Base-by-base conservation (phyloP, 345 rosid species). In the Euclidium syriacum region DNA sequence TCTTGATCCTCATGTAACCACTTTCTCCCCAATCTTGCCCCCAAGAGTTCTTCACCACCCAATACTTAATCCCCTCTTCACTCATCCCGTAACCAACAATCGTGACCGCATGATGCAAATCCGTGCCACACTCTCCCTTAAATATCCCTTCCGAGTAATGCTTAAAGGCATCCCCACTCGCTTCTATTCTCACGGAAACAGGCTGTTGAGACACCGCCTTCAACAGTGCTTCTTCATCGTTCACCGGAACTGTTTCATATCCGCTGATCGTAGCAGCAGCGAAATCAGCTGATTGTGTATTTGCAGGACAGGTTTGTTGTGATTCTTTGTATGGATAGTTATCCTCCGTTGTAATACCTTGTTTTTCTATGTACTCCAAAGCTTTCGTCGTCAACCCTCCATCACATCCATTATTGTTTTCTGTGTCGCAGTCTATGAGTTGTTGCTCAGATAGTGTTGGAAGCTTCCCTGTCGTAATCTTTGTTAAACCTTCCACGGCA, bases 21-120 rank as follows among this genome's bases (percentile, higher is more conserved):
- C 44, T n/a, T 41, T 78, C 83, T 2, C 86, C 83, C 82, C 78
- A 77, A 0, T 5, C 35, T 6, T 5, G 0, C 0, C 80, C 82
- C 87, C 84, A 80, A 3, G 84, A 82, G 35, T 83, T 83, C 51
- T 72, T 80, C 15, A 78, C 26, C 22, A 78, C 6, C 83, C 83
- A 76, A n/a, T 71, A 76, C 32, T 73, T 46, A 2, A 5, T 36
- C 2, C 69, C 55, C 2, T 66, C 78, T 0, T 14, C 20, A n/a
- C 10, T 49, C 6, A 18, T 65, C 14, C 84, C 80, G 24, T 74
- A 78, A 26, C 78, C 78, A 6, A 78, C 75, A 10, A 68, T 38
- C 2, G 73, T 38, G 10, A 80, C 79, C 32, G 67, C 77, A 32
- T 78, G 87, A 60, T 69, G 55, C 51, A 77, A 60, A 3, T 12